phyloP scores from a whole-genome alignment of 2,329 filamentous ascomycete genomes.

The Fusarium miscanthi region DNA sequence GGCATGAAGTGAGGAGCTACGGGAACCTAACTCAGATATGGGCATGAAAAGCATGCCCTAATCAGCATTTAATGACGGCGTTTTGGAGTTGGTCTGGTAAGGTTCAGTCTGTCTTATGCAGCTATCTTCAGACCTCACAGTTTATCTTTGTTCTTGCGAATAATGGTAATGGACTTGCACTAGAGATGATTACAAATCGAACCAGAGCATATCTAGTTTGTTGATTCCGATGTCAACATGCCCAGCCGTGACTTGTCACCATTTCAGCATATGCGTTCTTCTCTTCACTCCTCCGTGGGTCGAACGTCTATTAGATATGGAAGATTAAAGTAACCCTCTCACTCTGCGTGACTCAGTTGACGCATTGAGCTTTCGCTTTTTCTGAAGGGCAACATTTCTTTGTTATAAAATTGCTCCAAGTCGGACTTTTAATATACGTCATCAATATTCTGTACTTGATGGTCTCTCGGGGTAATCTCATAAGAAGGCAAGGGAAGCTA shows the following conservation, averaged over 20 bases:
- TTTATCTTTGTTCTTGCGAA: constrained; percentile 23
- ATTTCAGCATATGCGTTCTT: constrained; percentile 68
- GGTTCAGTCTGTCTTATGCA: constrained; percentile 14
- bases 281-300: constrained; percentile 61
- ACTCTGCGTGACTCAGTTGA: constrained; percentile 61
- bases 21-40: neutral
- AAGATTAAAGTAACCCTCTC: constrained; percentile 62
- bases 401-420: neutral
- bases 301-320: constrained; percentile 66
- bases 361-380: constrained; percentile 61
- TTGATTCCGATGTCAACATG: neutral
- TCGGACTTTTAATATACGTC: neutral
- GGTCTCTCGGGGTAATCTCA: neutral
- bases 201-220: neutral
- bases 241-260: constrained; percentile 43
- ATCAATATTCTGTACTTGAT: neutral
- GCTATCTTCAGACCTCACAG: neutral
- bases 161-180: constrained; percentile 30
- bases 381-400: constrained; percentile 57
- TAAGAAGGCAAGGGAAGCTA: neutral
- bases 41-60: neutral
- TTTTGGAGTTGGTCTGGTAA: constrained; percentile 35
- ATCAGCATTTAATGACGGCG: constrained; percentile 17
- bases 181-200: constrained; percentile 1
- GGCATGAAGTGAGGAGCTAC: constrained; percentile 49